Evolutionary conservation across 1,139 yeast species (phyloP), one percentile per base, ranked within the genome.

Genomic region (Geotrichum citri-aurantii): DNA sequence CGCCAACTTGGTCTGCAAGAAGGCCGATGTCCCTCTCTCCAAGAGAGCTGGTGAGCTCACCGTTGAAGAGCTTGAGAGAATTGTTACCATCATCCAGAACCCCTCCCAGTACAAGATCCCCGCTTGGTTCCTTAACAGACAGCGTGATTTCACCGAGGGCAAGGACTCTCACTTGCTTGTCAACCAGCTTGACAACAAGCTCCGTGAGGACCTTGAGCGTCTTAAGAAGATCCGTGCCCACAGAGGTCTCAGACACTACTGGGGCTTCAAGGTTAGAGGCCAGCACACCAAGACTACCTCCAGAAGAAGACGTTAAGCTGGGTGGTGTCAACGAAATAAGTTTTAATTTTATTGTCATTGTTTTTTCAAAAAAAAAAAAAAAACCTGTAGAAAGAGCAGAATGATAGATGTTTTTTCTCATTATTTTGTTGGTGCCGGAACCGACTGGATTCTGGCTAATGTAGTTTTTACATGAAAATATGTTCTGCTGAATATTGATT

Each of bases 31-130:
- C 78, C 96, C 90, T 79, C 87, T 93, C 81, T 77, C 82, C 81
- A 93, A 93, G 88, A 90, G 99, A 83, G 99, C 99, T 75, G 99
- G 99, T 88, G 99, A 93, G 83, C 90, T 93, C 80, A 92, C 99
- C 80, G 99, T 93, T 81, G 99, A 93, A 87, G 99, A 93, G 84
- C 90, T 93, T 80, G 99, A 93, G 86, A 90, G 99, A 85, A 84
- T 93, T 77, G 98, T 93, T 79, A 93, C 97, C 81, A 95, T 93
- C 80, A 90, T 95, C 95, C 99, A 95, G 86, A 90, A 89, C 95
- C 99, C 99, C 81, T 84, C 95, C 77, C 92, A 93, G 81, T 93
- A 90, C 84, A 95, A 95, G 88, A 86, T 93, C 78, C 99, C 99
- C 82, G 85, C 96, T 72, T 93, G 99, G 99, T 95, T 95, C 92